Evolutionary conservation across 768 basidiomycete species (phyloP), one percentile per base, ranked within the genome.

Genomic region (Mycena floridula): DNA sequence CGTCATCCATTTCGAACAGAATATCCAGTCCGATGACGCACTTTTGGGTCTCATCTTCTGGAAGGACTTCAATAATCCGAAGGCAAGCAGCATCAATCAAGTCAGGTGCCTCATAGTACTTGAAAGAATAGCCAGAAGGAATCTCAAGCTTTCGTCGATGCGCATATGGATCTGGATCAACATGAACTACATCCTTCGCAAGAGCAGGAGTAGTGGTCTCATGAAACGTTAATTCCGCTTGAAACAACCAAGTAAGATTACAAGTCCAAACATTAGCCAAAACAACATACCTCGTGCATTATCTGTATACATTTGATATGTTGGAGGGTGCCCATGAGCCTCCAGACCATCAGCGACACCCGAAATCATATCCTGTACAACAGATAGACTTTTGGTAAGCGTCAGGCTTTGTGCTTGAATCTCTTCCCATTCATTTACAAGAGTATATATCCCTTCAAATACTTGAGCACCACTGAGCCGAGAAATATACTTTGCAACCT

Each of bases 351-450:
- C 25, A 21, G 44, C 45, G 15, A 51, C 16, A 12, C 45, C 44
- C 22, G 42, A 25, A 25, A 51, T 40, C 21, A 47, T 40, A n/a
- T 40, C 53, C 7, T 12, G 30, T 3, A 51, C 42, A 12, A 37
- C 47, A 7, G 46, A 23, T 21, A 54, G 42, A 20, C 44, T 32
- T 21, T 54, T 51, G 1, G 53, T 51, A 24, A 51, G 36, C 2
- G 44, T 45, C 7, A 54, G 25, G 2, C 20, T 37, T 12, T 51
- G 48, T 12, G 32, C 30, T 3, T 47, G 48, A 30, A 54, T 44
- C 36, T 51, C 53, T 26, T 54, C 53, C 25, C 12, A 35, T 15
- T 49, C 40, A 32, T 54, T 54, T 25, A 51, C 50, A 15, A 23
- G 23, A 1, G 42, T 37, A 23, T 51, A 51, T 1, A 42, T 27